Percentiles rank a stretch among this genome's conserved stretches.
These are phyloP conservation scores for Periconia sp. DNA, from an alignment of 2,329 filamentous ascomycete species.

Conservation along the genomic window DNA sequence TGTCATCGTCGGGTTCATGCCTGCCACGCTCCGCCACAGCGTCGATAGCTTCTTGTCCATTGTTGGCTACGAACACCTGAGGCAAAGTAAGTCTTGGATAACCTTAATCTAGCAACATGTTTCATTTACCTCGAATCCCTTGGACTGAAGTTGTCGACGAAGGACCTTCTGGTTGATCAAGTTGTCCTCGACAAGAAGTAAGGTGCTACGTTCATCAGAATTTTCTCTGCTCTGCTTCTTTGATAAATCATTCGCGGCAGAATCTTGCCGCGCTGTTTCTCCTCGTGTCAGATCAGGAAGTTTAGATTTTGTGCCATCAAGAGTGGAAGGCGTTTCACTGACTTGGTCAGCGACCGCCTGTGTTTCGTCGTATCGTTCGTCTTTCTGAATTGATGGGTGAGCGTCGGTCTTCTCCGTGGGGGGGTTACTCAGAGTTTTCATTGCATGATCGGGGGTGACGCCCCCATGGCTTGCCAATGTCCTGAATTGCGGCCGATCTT, in stretches of 20 bases:
- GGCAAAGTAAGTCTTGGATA: not conserved
- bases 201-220: conserved; percentile 20
- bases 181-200: conserved; percentile 54
- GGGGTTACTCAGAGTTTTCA: conserved; percentile 31
- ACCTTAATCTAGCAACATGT: not conserved
- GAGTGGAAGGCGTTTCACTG: conserved; percentile 1
- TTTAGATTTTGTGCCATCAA: conserved; percentile 8
- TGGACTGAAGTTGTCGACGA: conserved; percentile 50
- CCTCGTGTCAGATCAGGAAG: conserved; percentile 21
- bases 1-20: conserved; percentile 8
- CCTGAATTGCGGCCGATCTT: not conserved
- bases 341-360: conserved; percentile 16
- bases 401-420: conserved; percentile 32
- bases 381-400: conserved; percentile 23
- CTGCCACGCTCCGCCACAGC: conserved; percentile 34
- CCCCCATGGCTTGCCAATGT: conserved; percentile 22
- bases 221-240: conserved; percentile 18
- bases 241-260: conserved; percentile 17
- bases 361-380: conserved; percentile 27
- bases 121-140: conserved; percentile 42
- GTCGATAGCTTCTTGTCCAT: conserved; percentile 50
- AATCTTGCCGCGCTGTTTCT: conserved; percentile 28
- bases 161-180: conserved; percentile 53
- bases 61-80: conserved; percentile 40
- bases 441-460: conserved; percentile 17